These are phyloP conservation scores for Eucalyptus erythrocorys DNA, from an alignment of 345 rosid genomes.

Conservation along the genomic window DNA sequence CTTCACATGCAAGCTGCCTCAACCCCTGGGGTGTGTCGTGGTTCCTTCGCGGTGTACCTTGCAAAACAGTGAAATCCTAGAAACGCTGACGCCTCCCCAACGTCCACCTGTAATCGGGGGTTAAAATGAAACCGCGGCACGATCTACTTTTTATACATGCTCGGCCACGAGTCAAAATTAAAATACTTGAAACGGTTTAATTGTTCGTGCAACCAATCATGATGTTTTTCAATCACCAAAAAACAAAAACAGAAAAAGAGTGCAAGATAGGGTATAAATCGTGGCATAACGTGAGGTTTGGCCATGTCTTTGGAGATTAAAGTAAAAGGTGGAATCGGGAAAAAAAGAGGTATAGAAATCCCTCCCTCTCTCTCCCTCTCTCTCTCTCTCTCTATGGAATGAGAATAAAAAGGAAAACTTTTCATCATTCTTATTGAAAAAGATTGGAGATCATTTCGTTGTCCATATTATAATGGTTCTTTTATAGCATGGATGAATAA, in stretches of 20 bases:
- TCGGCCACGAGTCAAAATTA: neutral
- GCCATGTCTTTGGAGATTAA: neutral
- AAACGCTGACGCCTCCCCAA: neutral
- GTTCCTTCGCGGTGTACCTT: neutral
- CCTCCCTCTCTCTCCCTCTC: accelerated
- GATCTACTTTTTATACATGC: neutral
- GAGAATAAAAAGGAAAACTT: neutral
- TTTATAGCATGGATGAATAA: neutral
- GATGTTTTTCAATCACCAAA: neutral
- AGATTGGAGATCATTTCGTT: neutral
- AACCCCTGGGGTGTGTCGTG: accelerated
- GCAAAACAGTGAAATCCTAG: neutral
- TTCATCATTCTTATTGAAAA: no score
- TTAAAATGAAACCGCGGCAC: neutral
- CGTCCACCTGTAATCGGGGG: neutral
- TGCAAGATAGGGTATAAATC: neutral
- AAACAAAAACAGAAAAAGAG: neutral
- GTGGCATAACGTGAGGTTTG: neutral
- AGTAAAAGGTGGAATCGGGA: neutral
- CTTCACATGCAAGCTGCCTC: neutral
- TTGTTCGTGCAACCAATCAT: neutral
- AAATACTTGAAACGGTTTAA: neutral
- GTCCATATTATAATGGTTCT: neutral
- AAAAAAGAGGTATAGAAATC: neutral
- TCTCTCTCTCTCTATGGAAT: accelerated